A percentile compares a stretch with the other conserved stretches of the same genome.
phyloP scores from a whole-genome alignment of 2,329 filamentous ascomycete species.

The Rosellinia necatrix region DNA sequence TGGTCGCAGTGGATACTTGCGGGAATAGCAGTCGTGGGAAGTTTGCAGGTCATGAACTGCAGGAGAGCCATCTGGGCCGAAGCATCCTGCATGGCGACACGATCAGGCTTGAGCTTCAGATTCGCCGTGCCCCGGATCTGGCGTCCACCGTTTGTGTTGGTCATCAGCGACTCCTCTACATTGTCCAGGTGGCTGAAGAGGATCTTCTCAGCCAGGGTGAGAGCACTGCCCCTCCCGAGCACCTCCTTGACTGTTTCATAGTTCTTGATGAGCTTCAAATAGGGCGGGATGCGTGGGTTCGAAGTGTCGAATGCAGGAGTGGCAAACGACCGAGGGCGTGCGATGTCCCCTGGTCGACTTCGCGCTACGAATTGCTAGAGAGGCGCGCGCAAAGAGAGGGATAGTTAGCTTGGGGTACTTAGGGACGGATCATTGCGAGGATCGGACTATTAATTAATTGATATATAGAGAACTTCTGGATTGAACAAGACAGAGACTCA shows the following conservation, averaged over 20 bases:
- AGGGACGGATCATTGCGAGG: not conserved
- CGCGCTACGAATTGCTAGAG: slow-evolving; percentile 36
- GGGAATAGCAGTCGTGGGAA: slow-evolving; percentile 87
- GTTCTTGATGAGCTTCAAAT: slow-evolving; percentile 66
- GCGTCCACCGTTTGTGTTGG: slow-evolving; percentile 80
- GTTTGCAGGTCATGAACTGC: slow-evolving; percentile 97
- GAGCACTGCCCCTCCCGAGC: slow-evolving; percentile 56
- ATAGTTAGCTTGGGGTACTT: not conserved
- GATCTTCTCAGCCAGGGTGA: slow-evolving; percentile 97
- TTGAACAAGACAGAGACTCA: slow-evolving; percentile 22
- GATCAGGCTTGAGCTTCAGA: slow-evolving; percentile 94
- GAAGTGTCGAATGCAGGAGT: slow-evolving; percentile 40
- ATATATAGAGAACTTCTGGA: not conserved
- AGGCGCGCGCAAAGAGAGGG: not conserved
- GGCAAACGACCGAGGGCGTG: slow-evolving; percentile 39
- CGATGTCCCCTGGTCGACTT: slow-evolving; percentile 31
- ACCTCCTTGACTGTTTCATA: slow-evolving; percentile 64
- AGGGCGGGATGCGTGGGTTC: slow-evolving; percentile 66
- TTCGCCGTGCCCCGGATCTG: slow-evolving; percentile 87
- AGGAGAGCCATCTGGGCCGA: slow-evolving; percentile 97
- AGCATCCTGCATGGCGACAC: slow-evolving; percentile 98
- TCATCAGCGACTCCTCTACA: slow-evolving; percentile 83
- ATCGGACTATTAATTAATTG: not conserved
- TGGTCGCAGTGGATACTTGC: slow-evolving; percentile 99
- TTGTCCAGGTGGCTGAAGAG: slow-evolving; percentile 94